phyloP scores from a whole-genome alignment of 371 early-diverging fungal genomes.

The Capillidium rhysosporum region DNA sequence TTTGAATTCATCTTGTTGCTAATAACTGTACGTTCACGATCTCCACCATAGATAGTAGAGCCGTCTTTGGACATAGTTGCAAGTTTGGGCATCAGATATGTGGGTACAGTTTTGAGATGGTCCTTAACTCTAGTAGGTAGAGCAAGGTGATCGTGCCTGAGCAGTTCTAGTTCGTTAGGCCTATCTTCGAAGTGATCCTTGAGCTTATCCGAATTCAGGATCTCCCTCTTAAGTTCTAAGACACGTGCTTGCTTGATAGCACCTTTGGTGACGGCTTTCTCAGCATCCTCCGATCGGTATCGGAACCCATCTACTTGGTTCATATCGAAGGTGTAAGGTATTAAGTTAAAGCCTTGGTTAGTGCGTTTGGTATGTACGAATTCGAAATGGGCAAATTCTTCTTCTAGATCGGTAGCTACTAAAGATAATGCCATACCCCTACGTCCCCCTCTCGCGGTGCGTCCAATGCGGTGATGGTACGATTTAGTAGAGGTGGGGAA shows the following conservation, averaged over 20 bases:
- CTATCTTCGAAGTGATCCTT: conserved; percentile 93
- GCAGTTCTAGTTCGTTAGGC: conserved; percentile 74
- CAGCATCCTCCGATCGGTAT: conserved; percentile 78
- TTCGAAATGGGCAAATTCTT: not conserved
- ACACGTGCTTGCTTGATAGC: conserved; percentile 75
- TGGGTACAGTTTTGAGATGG: conserved; percentile 87
- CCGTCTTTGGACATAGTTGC: conserved; percentile 15
- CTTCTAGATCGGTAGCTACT: conserved; percentile 16
- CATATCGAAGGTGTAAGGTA: conserved; percentile 72
- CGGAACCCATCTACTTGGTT: conserved; percentile 72
- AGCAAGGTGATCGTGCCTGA: conserved; percentile 79
- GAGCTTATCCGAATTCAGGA: conserved; percentile 81
- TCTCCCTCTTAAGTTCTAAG: conserved; percentile 81
- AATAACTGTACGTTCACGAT: no score
- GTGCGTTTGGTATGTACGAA: not conserved
- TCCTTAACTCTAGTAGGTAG: conserved; percentile 57
- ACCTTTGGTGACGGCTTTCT: conserved; percentile 51
- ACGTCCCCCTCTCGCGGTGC: conserved; percentile 87
- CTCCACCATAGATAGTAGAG: not conserved
- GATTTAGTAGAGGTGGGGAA: conserved; percentile 72
- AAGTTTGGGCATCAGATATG: conserved; percentile 65
- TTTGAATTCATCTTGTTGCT: not conserved
- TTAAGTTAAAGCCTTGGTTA: conserved; percentile 29
- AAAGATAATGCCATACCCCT: conserved; percentile 80
- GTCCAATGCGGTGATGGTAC: conserved; percentile 92